Evolutionary conservation across 23 red algal species (phyloP).

Genomic region (Gracilaria domingensis): DNA sequence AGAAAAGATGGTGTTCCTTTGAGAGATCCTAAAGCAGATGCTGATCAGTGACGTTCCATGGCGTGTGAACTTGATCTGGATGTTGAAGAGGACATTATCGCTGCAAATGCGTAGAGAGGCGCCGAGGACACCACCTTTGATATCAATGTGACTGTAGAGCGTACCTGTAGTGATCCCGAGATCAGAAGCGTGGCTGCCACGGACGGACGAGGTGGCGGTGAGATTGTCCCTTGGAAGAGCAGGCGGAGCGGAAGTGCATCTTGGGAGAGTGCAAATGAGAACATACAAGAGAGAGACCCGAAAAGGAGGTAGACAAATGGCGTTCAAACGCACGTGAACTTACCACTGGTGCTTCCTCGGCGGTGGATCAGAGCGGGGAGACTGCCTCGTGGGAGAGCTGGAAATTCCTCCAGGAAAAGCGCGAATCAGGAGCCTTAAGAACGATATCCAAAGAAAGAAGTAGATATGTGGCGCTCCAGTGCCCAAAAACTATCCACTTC

Average conservation of each 20-base stretch:
- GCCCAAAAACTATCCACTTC: constrained; percentile 53
- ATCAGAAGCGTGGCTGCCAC: not conserved
- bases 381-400: constrained; percentile 55
- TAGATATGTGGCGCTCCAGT: constrained; percentile 80
- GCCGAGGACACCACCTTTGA: not conserved
- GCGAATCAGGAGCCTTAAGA: not conserved
- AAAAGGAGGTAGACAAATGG: constrained; percentile 87
- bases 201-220: not conserved
- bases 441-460: constrained; percentile 74
- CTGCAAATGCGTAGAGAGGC: not conserved
- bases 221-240: constrained; percentile 26
- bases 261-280: constrained; percentile 24
- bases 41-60: constrained; percentile 52
- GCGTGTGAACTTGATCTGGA: constrained; percentile 57
- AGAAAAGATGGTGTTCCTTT: constrained; percentile 33
- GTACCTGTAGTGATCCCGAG: not conserved
- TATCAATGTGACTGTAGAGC: not conserved
- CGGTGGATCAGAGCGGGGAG: not conserved
- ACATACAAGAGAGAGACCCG: constrained; percentile 39
- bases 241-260: constrained; percentile 30
- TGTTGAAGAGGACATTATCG: constrained; percentile 19
- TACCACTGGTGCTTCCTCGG: not conserved
- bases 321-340: constrained; percentile 65
- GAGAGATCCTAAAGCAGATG: constrained; percentile 65
- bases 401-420: constrained; percentile 34